Conservation (phyloP, 768 basidiomycete genomes). For the Hysterangium stoloniferum region DNA sequence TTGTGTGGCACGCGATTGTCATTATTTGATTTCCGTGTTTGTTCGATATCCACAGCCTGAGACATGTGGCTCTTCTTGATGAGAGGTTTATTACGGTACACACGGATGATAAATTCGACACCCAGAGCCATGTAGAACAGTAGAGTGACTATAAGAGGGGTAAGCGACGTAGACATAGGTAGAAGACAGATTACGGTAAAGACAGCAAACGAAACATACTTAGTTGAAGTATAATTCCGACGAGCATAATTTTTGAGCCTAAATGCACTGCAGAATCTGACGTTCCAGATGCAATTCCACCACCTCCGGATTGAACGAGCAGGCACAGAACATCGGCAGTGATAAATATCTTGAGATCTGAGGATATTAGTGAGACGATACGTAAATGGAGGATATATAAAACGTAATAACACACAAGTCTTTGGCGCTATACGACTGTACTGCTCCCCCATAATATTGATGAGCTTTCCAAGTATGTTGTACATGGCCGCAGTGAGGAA, state of each 20-base stretch:
- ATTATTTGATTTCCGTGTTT: background rate
- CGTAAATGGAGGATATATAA: background rate
- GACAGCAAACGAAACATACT: constrained; percentile 21
- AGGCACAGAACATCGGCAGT: constrained; percentile 2
- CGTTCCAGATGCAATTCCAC: constrained; percentile 1
- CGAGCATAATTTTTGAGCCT: constrained; percentile 46
- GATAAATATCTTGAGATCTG: constrained; percentile 5
- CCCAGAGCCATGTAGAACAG: constrained; percentile 33
- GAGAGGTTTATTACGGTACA: constrained; percentile 18
- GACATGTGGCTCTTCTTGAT: background rate
- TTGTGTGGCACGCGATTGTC: background rate
- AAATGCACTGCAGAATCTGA: background rate
- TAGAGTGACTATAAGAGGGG: constrained; percentile 30
- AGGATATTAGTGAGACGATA: background rate
- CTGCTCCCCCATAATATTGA: constrained; percentile 33
- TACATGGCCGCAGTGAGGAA: constrained; percentile 55
- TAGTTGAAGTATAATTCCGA: constrained; percentile 55
- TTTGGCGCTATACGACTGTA: constrained; percentile 40
- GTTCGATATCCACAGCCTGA: background rate
- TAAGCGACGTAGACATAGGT: background rate
- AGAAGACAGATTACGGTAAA: background rate
- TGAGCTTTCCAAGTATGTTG: constrained; percentile 44
- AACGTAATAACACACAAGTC: constrained; percentile 30
- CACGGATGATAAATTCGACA: constrained; percentile 38
- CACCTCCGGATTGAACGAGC: constrained; percentile 5